Conservation (phyloP, 345 rosid species). For the Sisymbrium altissimum region DNA sequence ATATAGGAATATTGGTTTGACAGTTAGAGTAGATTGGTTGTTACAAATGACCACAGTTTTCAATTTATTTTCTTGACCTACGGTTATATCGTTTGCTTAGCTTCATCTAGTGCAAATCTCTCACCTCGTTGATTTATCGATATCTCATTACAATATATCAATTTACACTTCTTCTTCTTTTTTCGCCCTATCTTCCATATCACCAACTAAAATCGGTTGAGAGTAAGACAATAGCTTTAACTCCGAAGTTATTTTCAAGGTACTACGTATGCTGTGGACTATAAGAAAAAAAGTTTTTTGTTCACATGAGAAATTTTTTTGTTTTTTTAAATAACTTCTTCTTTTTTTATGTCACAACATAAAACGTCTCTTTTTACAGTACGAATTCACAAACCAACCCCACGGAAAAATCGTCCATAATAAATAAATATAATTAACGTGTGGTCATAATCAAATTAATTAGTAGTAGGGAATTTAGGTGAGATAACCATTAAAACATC, state of each 20-base stretch:
- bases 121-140: background rate
- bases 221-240: background rate
- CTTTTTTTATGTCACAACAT: background rate
- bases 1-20: background rate
- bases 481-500: no score
- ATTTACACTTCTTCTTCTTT: background rate
- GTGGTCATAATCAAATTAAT: background rate
- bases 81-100: background rate
- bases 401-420: background rate
- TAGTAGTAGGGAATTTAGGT: no score
- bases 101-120: background rate
- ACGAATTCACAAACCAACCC: background rate
- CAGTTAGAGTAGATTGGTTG: conserved; percentile 11
- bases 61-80: background rate
- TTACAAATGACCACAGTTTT: background rate
- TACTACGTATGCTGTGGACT: no score
- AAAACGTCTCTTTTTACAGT: background rate
- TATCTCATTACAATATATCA: background rate
- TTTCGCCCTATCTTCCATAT: background rate
- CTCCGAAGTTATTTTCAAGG: background rate
- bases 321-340: no score
- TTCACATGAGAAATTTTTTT: no score
- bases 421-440: background rate
- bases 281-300: no score
- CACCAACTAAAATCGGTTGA: conserved; percentile 5